A percentile compares a stretch with the other conserved stretches of the same genome.
These are phyloP conservation scores for Sclerotinia nivalis DNA, from an alignment of 2,329 filamentous ascomycete genomes.

Conservation along the genomic window DNA sequence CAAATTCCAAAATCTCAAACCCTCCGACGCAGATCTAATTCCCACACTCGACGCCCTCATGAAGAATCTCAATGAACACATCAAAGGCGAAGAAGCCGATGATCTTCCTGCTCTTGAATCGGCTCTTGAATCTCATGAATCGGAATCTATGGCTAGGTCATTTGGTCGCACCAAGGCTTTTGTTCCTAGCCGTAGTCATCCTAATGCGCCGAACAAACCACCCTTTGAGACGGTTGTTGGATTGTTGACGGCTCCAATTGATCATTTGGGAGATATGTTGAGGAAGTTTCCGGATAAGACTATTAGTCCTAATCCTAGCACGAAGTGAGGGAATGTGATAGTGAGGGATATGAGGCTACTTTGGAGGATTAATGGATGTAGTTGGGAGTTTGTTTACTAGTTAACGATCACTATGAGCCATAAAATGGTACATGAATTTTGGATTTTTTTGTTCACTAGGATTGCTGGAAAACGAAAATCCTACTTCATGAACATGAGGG, in stretches of 20 bases:
- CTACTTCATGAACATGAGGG: neutral
- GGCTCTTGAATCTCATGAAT: conserved; percentile 43
- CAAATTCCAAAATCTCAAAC: conserved; percentile 49
- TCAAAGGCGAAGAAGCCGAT: conserved; percentile 51
- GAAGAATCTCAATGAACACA: conserved; percentile 48
- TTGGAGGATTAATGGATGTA: too few relatives aligned
- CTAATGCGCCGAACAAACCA: conserved; percentile 42
- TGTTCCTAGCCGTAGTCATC: conserved; percentile 45
- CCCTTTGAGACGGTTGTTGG: conserved; percentile 58
- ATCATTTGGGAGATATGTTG: conserved; percentile 56
- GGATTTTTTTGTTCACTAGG: neutral
- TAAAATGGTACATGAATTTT: too few relatives aligned
- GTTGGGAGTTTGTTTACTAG: too few relatives aligned
- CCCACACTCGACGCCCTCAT: conserved; percentile 48
- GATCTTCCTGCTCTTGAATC: conserved; percentile 53
- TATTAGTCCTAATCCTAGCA: conserved; percentile 26
- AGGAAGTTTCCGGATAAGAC: conserved; percentile 52
- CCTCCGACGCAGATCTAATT: conserved; percentile 46
- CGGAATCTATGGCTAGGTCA: conserved; percentile 44
- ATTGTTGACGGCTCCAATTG: conserved; percentile 57
- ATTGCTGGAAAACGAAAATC: neutral
- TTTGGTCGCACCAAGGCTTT: conserved; percentile 57
- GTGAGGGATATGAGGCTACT: neutral
- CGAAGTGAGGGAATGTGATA: neutral
- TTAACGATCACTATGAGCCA: too few relatives aligned